Base-by-base conservation (phyloP, 306 rosid genomes). In the Neltuma alba region DNA sequence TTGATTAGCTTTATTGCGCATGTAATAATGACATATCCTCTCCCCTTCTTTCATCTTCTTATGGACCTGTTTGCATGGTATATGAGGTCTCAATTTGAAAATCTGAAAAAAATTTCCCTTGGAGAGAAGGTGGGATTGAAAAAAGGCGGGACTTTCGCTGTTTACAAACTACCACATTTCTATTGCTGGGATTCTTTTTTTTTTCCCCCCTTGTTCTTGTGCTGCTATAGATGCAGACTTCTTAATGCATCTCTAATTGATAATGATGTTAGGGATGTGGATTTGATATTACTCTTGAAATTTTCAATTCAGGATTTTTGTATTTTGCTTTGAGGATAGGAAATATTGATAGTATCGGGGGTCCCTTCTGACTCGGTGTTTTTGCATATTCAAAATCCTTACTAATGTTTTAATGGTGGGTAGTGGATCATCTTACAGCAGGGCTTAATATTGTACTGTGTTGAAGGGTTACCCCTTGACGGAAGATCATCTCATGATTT, bases 401-500 rank as follows among this genome's bases (percentile, higher is more conserved):
- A 75, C 80, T 84, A 83, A 83, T 83, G 81, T 85, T 89, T 90
- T 85, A 82, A 85, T 86, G 73, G 84, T 86, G 88, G 91, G 85
- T 79, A 40, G 86, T 86, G 91, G 87, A 85, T 86, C 84, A 73
- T 91, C 86, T 87, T 88, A 90, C 81, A 84, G 83, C 92, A 89
- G 97, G 92, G 87, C 83, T 83, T 85, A 83, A 85, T 86, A 82
- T 78, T 83, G 79, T 88, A 83, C 81, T 70, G 45, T 91, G 81
- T 83, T 66, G 87, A 76, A 86, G 87, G 89, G 84, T 81, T 74
- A 88, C 92, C 88, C 90, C 62, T 82, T 88, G 93, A 92, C 90
- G 81, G 89, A 71, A 70, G 83, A 84, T 86, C 82, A 83, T 88
- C 90, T 75, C 83, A 80, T 88, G 79, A 70, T 84, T 88, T 85